phyloP scores from a whole-genome alignment of 1,139 yeast species.

The Saccharomyces hybrid region DNA sequence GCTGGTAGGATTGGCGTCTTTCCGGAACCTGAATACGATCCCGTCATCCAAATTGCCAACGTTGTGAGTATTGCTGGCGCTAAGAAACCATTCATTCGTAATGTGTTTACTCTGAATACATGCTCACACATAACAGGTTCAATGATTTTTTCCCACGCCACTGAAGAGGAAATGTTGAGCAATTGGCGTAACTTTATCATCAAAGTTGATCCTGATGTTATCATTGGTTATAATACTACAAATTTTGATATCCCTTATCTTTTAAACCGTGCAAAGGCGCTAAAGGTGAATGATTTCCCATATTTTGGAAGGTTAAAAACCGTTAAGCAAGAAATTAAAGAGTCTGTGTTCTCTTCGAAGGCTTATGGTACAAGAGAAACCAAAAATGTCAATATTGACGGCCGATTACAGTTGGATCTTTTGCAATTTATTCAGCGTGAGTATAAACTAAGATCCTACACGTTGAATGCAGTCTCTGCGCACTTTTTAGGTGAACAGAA shows the following conservation, averaged over 20 bases:
- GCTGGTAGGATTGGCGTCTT: slow-evolving; percentile 95
- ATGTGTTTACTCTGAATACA: slow-evolving; percentile 86
- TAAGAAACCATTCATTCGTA: slow-evolving; percentile 78
- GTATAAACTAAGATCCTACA: slow-evolving; percentile 87
- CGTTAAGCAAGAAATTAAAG: slow-evolving; percentile 69
- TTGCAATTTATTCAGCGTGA: slow-evolving; percentile 92
- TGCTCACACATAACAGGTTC: slow-evolving; percentile 94
- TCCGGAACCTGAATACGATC: slow-evolving; percentile 90
- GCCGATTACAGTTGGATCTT: slow-evolving; percentile 90
- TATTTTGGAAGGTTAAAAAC: slow-evolving; percentile 71
- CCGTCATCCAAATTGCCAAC: slow-evolving; percentile 94
- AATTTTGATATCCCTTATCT: slow-evolving; percentile 94
- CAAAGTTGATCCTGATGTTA: slow-evolving; percentile 87
- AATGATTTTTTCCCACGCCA: slow-evolving; percentile 66
- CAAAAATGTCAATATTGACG: slow-evolving; percentile 86
- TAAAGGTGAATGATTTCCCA: slow-evolving; percentile 64
- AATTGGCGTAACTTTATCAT: slow-evolving; percentile 82
- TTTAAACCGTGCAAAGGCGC: slow-evolving; percentile 74
- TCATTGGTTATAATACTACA: slow-evolving; percentile 90
- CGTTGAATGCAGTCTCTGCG: slow-evolving; percentile 91
- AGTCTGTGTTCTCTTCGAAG: slow-evolving; percentile 80
- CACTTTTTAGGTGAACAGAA: slow-evolving; percentile 92
- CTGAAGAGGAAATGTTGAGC: slow-evolving; percentile 74
- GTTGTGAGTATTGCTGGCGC: slow-evolving; percentile 76
- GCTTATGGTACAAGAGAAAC: slow-evolving; percentile 97